phyloP scores from a whole-genome alignment of 768 basidiomycete species.

The Agaricus subrufescens region DNA sequence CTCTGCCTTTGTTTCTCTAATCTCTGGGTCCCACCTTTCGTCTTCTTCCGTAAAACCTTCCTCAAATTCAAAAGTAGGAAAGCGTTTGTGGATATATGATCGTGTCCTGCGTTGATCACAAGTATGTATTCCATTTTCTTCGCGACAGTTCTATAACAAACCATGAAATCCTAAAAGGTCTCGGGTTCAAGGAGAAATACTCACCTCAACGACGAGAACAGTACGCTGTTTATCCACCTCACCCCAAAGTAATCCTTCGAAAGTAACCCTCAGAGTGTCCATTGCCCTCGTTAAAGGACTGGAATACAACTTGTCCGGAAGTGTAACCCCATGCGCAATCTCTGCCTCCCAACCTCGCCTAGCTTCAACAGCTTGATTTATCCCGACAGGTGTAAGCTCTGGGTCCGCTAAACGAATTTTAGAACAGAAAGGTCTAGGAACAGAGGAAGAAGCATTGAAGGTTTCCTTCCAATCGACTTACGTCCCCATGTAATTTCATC shows the following conservation, averaged over 20 bases:
- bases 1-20: conserved; percentile 48
- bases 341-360: conserved; percentile 46
- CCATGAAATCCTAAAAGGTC: background rate
- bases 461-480: conserved; percentile 27
- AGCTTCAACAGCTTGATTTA: conserved; percentile 47
- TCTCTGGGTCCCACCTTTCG: conserved; percentile 48
- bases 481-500: conserved; percentile 71
- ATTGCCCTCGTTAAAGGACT: conserved; percentile 64
- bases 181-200: background rate
- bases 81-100: conserved; percentile 39
- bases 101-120: conserved; percentile 53
- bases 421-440: too few relatives aligned
- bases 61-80: conserved; percentile 54
- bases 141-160: conserved; percentile 54
- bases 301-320: conserved; percentile 53
- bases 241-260: conserved; percentile 26
- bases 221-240: conserved; percentile 19
- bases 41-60: conserved; percentile 59
- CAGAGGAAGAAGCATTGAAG: background rate
- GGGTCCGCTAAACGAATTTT: conserved; percentile 48
- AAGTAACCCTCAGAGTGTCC: conserved; percentile 50
- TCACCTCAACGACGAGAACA: conserved; percentile 54
- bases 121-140: conserved; percentile 64
- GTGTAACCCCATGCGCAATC: conserved; percentile 34
- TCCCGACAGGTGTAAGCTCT: conserved; percentile 53